Evolutionary conservation across 345 rosid genomes (phyloP), one percentile per base, ranked within the genome.

Genomic region (Populus nigra): DNA sequence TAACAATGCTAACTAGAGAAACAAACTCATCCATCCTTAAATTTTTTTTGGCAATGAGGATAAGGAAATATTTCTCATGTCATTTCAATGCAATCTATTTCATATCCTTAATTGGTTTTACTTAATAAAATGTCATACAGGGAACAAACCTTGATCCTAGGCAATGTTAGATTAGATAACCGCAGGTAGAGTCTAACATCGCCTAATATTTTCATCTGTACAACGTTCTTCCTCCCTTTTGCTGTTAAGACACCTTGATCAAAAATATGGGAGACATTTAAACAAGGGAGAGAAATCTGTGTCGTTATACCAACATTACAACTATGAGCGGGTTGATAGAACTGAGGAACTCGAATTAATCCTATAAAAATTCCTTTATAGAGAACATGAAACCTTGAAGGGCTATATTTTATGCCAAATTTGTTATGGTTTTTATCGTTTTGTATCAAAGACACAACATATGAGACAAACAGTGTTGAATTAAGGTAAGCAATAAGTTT

Each of bases 351-450:
- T 55, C 73, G 73, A 47, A 87, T 65, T 5, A 75, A 50, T 10
- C 81, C 84, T 2, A 74, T 63, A 8, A 82, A 85, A 35, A 83
- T 29, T 27, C 80, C 87, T 65, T 84, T 72, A 15, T 47, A 5
- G 79, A 72, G 72, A 35, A 87, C 36, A 35, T 69, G 77, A 71
- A 84, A 70, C 57, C 77, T 62, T 15, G 84, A 81, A 67, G 87
- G 81, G 66, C 74, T 76, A 65, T 72, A 80, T 29, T 71, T 68
- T 25, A 87, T 77, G 76, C 80, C 82, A 47, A 84, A 27, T 68
- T 81, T 78, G 75, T 84, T 87, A 33, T 86, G 87, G 57, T 84
- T 84, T 76, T 78, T 76, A 62, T 84, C 77, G 31, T 76, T 82
- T 38, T 84, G 61, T 59, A 80, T 25, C 68, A 84, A 55, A 49